phyloP scores from a whole-genome alignment of 2,329 filamentous ascomycete genomes.

The Paracorniculantispora psalliotae region DNA sequence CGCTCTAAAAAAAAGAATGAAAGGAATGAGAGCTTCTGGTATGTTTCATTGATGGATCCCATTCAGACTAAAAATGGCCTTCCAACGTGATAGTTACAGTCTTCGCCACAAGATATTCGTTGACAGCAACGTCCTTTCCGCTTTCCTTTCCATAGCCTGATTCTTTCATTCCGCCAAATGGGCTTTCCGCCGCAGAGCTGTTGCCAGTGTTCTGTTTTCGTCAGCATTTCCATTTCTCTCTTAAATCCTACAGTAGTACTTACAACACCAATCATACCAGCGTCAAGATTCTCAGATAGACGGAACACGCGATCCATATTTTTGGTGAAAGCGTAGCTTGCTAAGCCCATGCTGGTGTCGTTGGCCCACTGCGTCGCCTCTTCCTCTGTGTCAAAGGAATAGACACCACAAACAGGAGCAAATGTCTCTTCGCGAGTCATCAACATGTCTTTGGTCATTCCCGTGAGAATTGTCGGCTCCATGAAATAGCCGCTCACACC shows the following conservation, averaged over 20 bases:
- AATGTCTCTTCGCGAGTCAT: constrained; percentile 67
- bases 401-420: constrained; percentile 64
- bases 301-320: constrained; percentile 37
- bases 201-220: constrained; percentile 31
- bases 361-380: constrained; percentile 66
- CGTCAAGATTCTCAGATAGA: constrained; percentile 45
- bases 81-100: constrained; percentile 40
- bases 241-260: constrained; percentile 23
- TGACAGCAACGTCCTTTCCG: constrained; percentile 42
- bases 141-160: constrained; percentile 44
- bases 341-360: constrained; percentile 60
- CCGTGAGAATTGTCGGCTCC: constrained; percentile 62
- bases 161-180: constrained; percentile 46
- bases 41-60: too few relatives aligned
- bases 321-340: constrained; percentile 64
- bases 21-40: too few relatives aligned
- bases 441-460: constrained; percentile 62
- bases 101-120: constrained; percentile 43
- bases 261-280: constrained; percentile 33
- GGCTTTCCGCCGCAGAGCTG: constrained; percentile 37
- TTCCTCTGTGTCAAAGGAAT: constrained; percentile 63
- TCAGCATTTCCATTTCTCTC: background rate
- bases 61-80: constrained; percentile 31
- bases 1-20: too few relatives aligned
- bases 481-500: constrained; percentile 56